These are phyloP conservation scores for Ceratocystis albifundus DNA, from an alignment of 2,329 filamentous ascomycete species.

Conservation along the genomic window DNA sequence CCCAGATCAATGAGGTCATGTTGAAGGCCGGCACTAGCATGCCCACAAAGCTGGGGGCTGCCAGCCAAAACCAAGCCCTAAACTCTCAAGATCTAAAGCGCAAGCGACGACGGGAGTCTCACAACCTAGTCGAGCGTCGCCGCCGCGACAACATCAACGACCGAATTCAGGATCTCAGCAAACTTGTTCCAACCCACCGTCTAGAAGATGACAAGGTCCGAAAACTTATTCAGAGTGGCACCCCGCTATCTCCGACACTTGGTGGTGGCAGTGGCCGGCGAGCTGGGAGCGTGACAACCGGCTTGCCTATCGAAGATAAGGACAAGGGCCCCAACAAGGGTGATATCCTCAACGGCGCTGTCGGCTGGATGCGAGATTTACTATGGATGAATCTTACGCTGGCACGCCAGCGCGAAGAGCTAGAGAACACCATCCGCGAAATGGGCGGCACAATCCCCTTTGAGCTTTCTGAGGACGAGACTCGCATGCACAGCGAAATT, in stretches of 20 bases:
- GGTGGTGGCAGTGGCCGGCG: slow-evolving; percentile 68
- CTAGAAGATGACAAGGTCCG: slow-evolving; percentile 95
- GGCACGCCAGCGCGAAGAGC: slow-evolving; percentile 78
- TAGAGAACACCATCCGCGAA: slow-evolving; percentile 61
- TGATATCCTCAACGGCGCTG: slow-evolving; percentile 92
- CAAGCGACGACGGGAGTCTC: slow-evolving; percentile 79
- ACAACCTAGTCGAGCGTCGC: slow-evolving; percentile 90
- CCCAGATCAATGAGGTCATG: slow-evolving; percentile 80
- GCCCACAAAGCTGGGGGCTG: slow-evolving; percentile 65
- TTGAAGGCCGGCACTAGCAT: slow-evolving; percentile 80
- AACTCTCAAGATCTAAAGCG: slow-evolving; percentile 90
- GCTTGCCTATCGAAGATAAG: slow-evolving; percentile 87
- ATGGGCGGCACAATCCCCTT: slow-evolving; percentile 69
- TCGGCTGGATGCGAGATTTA: slow-evolving; percentile 92
- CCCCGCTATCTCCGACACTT: slow-evolving; percentile 73
- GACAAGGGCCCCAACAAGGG: slow-evolving; percentile 99
- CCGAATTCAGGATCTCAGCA: slow-evolving; percentile 89
- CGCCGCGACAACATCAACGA: slow-evolving; percentile 98
- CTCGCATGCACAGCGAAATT: slow-evolving; percentile 88
- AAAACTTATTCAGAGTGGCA: slow-evolving; percentile 87
- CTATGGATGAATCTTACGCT: slow-evolving; percentile 96
- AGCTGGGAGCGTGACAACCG: slow-evolving; percentile 80
- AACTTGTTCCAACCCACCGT: slow-evolving; percentile 80
- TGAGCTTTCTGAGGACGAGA: slow-evolving; percentile 79
- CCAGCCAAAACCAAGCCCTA: slow-evolving; percentile 29